Evolutionary conservation across 768 basidiomycete species (phyloP), one percentile per base, ranked within the genome.

Genomic region (Pilatotrama ljubarskyi): DNA sequence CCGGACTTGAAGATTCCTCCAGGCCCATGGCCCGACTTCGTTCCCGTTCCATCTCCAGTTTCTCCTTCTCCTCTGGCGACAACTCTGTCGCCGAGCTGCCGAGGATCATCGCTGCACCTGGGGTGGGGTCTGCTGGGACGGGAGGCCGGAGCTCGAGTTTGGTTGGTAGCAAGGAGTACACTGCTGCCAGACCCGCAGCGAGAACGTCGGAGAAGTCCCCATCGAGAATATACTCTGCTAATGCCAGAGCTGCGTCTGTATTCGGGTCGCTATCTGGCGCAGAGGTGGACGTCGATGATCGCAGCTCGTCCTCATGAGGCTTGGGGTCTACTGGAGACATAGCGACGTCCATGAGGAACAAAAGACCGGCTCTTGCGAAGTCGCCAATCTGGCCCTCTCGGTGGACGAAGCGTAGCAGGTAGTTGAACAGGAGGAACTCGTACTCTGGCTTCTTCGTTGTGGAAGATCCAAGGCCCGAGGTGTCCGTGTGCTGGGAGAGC

Each of bases 181-280:
- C 90, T 0, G 96, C 96, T 3, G 93, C 89, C 11, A 98, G 72
- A 15, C 95, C 94, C 3, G 96, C 96, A 17, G 88, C 93, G 46
- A 98, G 83, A 11, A 98, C 96, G 64, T 98, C 95, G n/a, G 94
- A 93, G 72, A 97, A 96, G 73, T 98, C 96, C n/a, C 95, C 93
- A 68, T 96, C 93, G 17, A 97, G 82, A 51, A 98, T 91, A 70
- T 93, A 97, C 70, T 95, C 93, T 18, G 93, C 93, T 38, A 98
- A 78, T 8, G 92, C 90, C 42, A 95, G 78, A 1, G 90, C 90
- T 1, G 93, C 92, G 69, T 95, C 93, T 29, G 84, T 84, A 41
- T 93, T 83, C 3, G 94, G 88, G 70, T 96, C 93, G 3, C 56
- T 61, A n/a, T 68, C 66, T 18, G 67, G 48, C 4, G 67, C 66